Conservation (phyloP, 352 stramenopile species). For the Poterioochromonas sp. region DNA sequence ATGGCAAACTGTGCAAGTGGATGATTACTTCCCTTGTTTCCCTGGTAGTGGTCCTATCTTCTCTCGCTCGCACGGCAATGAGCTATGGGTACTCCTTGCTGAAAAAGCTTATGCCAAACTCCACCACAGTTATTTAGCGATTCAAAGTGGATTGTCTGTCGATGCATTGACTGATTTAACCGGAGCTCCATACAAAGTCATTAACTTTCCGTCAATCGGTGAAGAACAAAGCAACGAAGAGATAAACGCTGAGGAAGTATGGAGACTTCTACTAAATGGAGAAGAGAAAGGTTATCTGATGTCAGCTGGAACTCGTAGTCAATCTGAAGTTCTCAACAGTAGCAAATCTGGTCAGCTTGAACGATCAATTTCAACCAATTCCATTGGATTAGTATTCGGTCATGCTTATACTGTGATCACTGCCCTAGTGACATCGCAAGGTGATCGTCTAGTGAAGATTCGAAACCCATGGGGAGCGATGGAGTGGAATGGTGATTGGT, state of each 20-base stretch:
- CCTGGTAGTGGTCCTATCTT: not conserved
- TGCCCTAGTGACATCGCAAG: not conserved
- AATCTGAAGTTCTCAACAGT: conserved; percentile 31
- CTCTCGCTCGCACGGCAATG: not conserved
- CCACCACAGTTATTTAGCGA: not conserved
- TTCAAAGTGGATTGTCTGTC: not conserved
- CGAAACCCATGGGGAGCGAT: conserved; percentile 39
- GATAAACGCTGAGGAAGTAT: not conserved
- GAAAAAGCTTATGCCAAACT: conserved; percentile 25
- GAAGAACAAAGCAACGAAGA: not conserved
- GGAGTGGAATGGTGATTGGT: conserved; percentile 44
- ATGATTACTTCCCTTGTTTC: conserved; percentile 1
- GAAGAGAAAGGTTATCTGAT: conserved; percentile 36
- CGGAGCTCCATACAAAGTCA: not conserved
- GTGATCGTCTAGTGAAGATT: conserved; percentile 24
- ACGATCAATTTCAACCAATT: conserved; percentile 25
- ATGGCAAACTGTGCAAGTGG: not conserved
- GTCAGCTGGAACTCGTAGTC: conserved; percentile 37
- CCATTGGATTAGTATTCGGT: conserved; percentile 30
- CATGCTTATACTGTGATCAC: conserved; percentile 37
- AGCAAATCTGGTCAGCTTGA: conserved; percentile 18
- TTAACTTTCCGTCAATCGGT: not conserved
- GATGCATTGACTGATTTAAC: conserved; percentile 16
- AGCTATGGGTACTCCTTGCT: not conserved
- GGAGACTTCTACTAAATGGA: not conserved